A percentile compares a stretch with the other conserved stretches of the same genome.
Evolutionary conservation across 2,329 filamentous ascomycete species (phyloP).

Genomic region (Alternaria arbusti): DNA sequence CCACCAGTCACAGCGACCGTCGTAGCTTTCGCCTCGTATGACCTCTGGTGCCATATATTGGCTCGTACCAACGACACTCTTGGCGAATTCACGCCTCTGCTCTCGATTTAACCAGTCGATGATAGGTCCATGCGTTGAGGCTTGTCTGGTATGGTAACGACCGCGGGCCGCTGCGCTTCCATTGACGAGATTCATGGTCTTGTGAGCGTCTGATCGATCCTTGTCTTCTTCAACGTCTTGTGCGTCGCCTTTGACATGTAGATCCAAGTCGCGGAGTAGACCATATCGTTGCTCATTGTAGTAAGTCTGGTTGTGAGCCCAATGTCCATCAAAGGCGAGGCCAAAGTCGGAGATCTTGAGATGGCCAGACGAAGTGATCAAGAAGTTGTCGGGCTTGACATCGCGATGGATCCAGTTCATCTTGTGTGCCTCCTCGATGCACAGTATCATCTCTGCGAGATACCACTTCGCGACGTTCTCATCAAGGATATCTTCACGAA

Average conservation of each 20-base stretch:
- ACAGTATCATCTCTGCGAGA: slow-evolving; percentile 93
- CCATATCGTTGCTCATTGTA: slow-evolving; percentile 83
- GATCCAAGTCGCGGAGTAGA: slow-evolving; percentile 76
- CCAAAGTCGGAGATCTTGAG: slow-evolving; percentile 97
- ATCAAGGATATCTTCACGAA: slow-evolving; percentile 81
- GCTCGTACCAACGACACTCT: slow-evolving; percentile 90
- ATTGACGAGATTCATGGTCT: slow-evolving; percentile 49
- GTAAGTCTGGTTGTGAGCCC: slow-evolving; percentile 88
- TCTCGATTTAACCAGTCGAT: slow-evolving; percentile 53
- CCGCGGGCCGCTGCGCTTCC: slow-evolving; percentile 20
- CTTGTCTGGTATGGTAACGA: slow-evolving; percentile 27
- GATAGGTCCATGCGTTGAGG: slow-evolving; percentile 37
- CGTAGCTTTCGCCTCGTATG: slow-evolving; percentile 79
- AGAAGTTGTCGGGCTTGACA: slow-evolving; percentile 96
- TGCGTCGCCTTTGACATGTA: slow-evolving; percentile 75
- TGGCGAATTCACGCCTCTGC: slow-evolving; percentile 72
- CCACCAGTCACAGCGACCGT: slow-evolving; percentile 96
- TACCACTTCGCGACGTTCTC: slow-evolving; percentile 86
- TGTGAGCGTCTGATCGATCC: slow-evolving; percentile 61
- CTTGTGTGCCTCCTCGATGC: slow-evolving; percentile 88
- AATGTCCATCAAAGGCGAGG: slow-evolving; percentile 92
- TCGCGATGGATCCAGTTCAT: slow-evolving; percentile 93
- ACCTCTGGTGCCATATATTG: slow-evolving; percentile 99
- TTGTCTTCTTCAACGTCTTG: slow-evolving; percentile 67
- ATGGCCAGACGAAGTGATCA: slow-evolving; percentile 86